Percentiles rank a stretch among this genome's conserved stretches.
Evolutionary conservation across 192 early-diverging fungal genomes (phyloP).

Genomic region (Umbelopsis ramanniana): DNA sequence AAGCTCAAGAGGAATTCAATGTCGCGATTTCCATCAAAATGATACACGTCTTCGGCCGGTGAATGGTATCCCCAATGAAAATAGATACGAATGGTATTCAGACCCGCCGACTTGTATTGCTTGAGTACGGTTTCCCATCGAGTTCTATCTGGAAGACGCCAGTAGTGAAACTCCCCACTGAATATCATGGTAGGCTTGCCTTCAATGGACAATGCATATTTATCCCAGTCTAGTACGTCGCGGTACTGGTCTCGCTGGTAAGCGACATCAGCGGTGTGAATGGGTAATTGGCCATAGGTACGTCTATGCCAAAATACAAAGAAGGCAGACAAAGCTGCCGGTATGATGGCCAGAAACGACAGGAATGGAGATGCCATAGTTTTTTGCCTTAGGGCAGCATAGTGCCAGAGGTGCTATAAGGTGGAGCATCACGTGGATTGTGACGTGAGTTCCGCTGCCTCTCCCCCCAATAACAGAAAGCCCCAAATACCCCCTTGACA

Average conservation of each 20-base stretch:
- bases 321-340: constrained; percentile 24
- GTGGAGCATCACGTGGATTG: too few relatives aligned
- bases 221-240: constrained; percentile 67
- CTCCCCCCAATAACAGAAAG: neutral
- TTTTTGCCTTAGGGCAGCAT: neutral
- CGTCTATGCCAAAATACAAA: constrained; percentile 34
- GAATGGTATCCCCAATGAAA: constrained; percentile 92
- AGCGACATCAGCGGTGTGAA: constrained; percentile 43
- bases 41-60: constrained; percentile 71
- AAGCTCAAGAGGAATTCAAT: constrained; percentile 71
- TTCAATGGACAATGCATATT: constrained; percentile 68
- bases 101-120: constrained; percentile 72
- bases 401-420: neutral
- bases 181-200: constrained; percentile 69
- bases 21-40: constrained; percentile 76
- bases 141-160: constrained; percentile 70
- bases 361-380: constrained; percentile 18
- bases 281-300: constrained; percentile 38
- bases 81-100: constrained; percentile 84
- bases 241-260: constrained; percentile 46
- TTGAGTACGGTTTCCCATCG: constrained; percentile 72
- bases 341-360: constrained; percentile 36
- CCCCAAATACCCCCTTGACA: neutral
- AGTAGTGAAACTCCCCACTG: constrained; percentile 88
- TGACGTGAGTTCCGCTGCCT: neutral